These are phyloP conservation scores for Salix purpurea DNA, from an alignment of 345 rosid genomes.

Conservation along the genomic window DNA sequence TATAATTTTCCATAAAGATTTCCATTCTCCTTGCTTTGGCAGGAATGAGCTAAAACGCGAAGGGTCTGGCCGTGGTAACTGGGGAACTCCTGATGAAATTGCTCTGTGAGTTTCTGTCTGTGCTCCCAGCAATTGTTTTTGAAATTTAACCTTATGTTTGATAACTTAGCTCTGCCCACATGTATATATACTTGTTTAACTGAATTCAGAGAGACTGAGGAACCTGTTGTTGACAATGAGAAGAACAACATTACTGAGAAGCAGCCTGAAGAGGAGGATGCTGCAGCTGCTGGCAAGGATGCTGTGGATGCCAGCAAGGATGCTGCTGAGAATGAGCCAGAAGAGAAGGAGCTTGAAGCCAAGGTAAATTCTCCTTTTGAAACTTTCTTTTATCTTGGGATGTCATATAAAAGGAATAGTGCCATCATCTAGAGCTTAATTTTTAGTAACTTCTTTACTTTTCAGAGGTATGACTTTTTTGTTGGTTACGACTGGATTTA, in stretches of 20 bases:
- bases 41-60: conserved; percentile 82
- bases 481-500: background rate
- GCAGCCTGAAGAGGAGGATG: conserved; percentile 56
- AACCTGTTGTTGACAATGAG: conserved; percentile 44
- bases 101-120: conserved; percentile 47
- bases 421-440: background rate
- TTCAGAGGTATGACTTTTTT: background rate
- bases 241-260: conserved; percentile 54
- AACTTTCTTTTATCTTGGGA: background rate
- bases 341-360: conserved; percentile 80
- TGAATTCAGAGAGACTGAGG: conserved; percentile 62
- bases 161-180: background rate
- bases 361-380: conserved; percentile 42
- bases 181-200: conserved; percentile 8
- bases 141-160: background rate
- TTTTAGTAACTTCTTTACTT: background rate
- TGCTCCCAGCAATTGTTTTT: background rate
- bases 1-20: background rate
- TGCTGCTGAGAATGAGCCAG: conserved; percentile 43
- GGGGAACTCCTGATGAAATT: conserved; percentile 89
- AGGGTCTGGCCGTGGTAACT: conserved; percentile 90
- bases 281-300: conserved; percentile 45
- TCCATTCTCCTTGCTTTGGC: conserved; percentile 7
- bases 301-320: conserved; percentile 71
- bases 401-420: background rate